Evolutionary conservation across 164 flowering plant genomes (phyloP).

Genomic region (Chimonanthus praecox): DNA sequence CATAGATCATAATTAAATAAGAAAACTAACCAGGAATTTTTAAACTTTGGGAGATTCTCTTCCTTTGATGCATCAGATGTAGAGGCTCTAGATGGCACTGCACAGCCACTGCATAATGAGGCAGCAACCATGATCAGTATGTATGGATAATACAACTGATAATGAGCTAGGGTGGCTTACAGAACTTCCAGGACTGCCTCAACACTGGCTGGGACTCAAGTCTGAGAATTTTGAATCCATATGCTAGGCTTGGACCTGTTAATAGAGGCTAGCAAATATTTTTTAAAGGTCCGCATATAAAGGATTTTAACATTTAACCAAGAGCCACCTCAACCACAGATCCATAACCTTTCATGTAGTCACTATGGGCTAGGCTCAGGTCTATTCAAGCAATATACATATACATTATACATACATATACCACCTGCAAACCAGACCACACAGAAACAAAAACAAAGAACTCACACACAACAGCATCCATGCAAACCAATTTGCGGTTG

Average conservation of each 20-base stretch:
- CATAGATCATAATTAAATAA: not conserved
- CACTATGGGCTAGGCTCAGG: not conserved
- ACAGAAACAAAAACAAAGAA: too few relatives aligned
- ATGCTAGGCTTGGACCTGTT: not conserved
- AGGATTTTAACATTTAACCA: too few relatives aligned
- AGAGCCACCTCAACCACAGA: not conserved
- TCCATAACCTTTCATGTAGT: not conserved
- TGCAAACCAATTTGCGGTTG: too few relatives aligned
- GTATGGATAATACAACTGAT: not conserved
- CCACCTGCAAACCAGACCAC: too few relatives aligned
- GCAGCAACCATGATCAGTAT: constrained; percentile 6
- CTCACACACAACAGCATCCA: not conserved
- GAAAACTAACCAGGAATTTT: constrained; percentile 64
- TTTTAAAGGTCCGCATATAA: not conserved
- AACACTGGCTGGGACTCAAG: not conserved
- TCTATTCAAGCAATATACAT: not conserved
- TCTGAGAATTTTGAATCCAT: not conserved
- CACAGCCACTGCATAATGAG: constrained; percentile 67
- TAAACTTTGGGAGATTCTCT: constrained; percentile 65
- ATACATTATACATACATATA: too few relatives aligned
- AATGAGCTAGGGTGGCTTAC: not conserved
- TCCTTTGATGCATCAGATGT: constrained; percentile 51
- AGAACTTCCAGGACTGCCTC: not conserved
- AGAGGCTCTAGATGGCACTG: constrained; percentile 63
- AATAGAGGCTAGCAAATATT: not conserved